Percentiles rank a stretch among this genome's conserved stretches.
These are phyloP conservation scores for Sclerospora graminicola DNA, from an alignment of 352 stramenopile genomes.

Conservation along the genomic window DNA sequence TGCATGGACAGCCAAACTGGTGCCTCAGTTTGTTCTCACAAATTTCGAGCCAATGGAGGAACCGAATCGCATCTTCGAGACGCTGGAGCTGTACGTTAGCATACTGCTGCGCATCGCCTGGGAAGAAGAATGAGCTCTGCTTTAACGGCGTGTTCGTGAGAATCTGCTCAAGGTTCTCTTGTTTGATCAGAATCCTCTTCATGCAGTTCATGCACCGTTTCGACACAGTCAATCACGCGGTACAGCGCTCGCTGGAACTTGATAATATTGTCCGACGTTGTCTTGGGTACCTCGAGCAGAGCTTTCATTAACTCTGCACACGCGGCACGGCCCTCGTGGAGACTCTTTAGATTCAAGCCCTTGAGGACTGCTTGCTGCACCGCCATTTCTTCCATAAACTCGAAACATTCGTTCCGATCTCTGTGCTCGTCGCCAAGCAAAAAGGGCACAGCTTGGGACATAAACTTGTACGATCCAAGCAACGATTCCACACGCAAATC, in stretches of 20 bases:
- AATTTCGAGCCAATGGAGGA: constrained; percentile 85
- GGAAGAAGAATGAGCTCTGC: constrained; percentile 85
- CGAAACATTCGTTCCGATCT: constrained; percentile 74
- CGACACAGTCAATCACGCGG: constrained; percentile 75
- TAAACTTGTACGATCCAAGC: constrained; percentile 82
- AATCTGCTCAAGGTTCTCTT: constrained; percentile 80
- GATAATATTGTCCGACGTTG: constrained; percentile 64
- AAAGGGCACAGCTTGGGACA: constrained; percentile 67
- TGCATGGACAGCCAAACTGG: constrained; percentile 61
- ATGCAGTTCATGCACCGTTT: constrained; percentile 73
- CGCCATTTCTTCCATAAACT: constrained; percentile 81
- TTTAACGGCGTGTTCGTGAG: constrained; percentile 80
- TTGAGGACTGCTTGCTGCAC: constrained; percentile 66
- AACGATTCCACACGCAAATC: constrained; percentile 75
- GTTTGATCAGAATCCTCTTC: constrained; percentile 78
- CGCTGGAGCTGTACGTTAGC: constrained; percentile 68
- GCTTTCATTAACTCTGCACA: constrained; percentile 80
- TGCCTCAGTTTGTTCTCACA: constrained; percentile 84
- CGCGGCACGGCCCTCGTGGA: constrained; percentile 59
- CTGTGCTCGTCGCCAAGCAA: constrained; percentile 78
- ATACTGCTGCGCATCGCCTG: constrained; percentile 73
- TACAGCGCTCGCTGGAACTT: constrained; percentile 84
- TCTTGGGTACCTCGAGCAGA: constrained; percentile 72
- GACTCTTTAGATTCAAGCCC: constrained; percentile 68
- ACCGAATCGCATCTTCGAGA: constrained; percentile 73